These are phyloP conservation scores for Tricholoma furcatifolium DNA, from an alignment of 768 basidiomycete genomes.

Conservation along the genomic window DNA sequence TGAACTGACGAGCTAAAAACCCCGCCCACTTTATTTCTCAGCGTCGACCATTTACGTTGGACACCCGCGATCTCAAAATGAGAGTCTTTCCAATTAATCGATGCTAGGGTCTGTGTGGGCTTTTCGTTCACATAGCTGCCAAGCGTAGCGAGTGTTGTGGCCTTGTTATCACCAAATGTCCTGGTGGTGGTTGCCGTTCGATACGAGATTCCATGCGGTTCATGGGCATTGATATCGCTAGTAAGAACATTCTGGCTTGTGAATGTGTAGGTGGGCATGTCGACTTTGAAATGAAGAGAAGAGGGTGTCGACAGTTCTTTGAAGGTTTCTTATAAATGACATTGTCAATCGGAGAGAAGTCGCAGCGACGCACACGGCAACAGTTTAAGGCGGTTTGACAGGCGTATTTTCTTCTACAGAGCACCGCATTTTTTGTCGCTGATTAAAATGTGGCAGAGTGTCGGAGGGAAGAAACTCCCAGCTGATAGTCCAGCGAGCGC, in stretches of 20 bases:
- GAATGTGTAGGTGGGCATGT: slow-evolving; percentile 4
- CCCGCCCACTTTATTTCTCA: neutral
- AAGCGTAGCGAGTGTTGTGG: neutral
- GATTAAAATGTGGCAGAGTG: too few species aligned
- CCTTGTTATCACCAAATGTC: neutral
- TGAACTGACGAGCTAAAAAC: neutral
- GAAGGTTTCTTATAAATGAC: too few species aligned
- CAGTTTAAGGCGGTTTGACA: too few species aligned
- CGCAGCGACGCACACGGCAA: too few species aligned
- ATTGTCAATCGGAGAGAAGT: too few species aligned
- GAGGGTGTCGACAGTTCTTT: too few species aligned
- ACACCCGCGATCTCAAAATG: slow-evolving; percentile 7
- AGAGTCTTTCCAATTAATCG: slow-evolving; percentile 7
- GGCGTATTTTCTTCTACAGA: too few species aligned
- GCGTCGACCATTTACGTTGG: neutral
- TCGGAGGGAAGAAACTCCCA: too few species aligned
- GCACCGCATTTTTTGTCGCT: too few species aligned
- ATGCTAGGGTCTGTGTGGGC: neutral
- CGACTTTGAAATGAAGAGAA: too few species aligned
- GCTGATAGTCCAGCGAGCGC: too few species aligned
- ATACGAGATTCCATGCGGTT: neutral
- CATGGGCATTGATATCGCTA: neutral
- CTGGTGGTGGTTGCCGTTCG: neutral
- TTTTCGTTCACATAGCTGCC: neutral
- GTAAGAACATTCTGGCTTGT: neutral